A percentile compares a stretch with the other conserved stretches of the same genome.
Evolutionary conservation across 148 eudicot species (phyloP).

Genomic region (Drosera capensis): DNA sequence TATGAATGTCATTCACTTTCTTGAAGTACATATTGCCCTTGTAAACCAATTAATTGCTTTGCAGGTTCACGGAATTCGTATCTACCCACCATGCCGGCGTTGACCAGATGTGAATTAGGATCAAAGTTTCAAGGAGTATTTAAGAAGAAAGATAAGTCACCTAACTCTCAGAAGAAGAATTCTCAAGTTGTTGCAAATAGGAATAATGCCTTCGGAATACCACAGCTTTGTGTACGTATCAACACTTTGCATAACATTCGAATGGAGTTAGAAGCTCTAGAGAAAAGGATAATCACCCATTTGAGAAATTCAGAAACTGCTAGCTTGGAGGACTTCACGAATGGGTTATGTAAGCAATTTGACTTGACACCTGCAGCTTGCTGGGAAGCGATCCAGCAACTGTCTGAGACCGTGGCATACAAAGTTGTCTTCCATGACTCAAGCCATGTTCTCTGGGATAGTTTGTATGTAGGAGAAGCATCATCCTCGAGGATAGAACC

Average conservation of each 20-base stretch:
- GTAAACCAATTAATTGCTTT: conserved; percentile 1
- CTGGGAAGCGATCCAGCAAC: conserved; percentile 66
- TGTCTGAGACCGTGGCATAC: conserved; percentile 54
- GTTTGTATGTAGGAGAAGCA: conserved; percentile 72
- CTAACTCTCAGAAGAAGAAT: conserved; percentile 44
- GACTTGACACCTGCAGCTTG: conserved; percentile 69
- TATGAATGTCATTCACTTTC: neutral
- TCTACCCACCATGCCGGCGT: conserved; percentile 82
- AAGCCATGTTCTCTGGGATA: conserved; percentile 59
- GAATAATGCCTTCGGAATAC: conserved; percentile 33
- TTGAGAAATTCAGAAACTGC: conserved; percentile 87
- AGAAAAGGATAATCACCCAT: conserved; percentile 74
- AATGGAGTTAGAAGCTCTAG: conserved; percentile 51
- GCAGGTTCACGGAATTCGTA: conserved; percentile 75
- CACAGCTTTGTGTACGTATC: conserved; percentile 62
- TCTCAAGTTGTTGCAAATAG: conserved; percentile 70
- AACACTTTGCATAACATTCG: conserved; percentile 56
- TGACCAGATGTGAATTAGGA: conserved; percentile 71
- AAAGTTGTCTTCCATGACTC: conserved; percentile 61
- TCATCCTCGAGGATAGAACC: conserved; percentile 78
- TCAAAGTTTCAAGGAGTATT: conserved; percentile 48
- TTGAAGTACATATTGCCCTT: conserved; percentile 1
- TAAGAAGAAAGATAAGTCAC: conserved; percentile 80
- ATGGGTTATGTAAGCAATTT: conserved; percentile 46
- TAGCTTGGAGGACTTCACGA: conserved; percentile 57